Conservation (phyloP, 208 protist species). For the Cochliopodium minus region DNA sequence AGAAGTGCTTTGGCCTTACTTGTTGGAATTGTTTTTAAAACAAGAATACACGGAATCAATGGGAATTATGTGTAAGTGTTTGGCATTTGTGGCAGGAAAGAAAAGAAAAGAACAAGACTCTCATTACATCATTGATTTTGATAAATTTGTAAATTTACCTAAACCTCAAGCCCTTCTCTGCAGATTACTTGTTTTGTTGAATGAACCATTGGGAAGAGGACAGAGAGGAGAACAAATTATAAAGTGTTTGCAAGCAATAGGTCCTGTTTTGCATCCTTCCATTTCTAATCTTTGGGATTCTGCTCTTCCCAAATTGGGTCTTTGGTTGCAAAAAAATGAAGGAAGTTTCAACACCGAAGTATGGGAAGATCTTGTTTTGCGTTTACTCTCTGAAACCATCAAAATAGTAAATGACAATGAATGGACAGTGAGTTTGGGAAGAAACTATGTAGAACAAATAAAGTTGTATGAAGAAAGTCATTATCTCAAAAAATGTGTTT, state of each 20-base stretch:
- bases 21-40: not conserved
- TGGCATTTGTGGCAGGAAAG: not conserved
- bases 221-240: not conserved
- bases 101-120: slow-evolving; percentile 5
- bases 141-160: not conserved
- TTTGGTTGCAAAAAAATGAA: not conserved
- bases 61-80: not conserved
- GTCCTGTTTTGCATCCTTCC: not conserved
- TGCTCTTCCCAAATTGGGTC: not conserved
- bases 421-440: not conserved
- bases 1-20: not conserved
- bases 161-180: not conserved
- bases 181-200: not conserved
- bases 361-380: slow-evolving; percentile 6
- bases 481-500: not conserved
- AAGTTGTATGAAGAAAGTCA: not conserved
- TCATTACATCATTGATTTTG: slow-evolving; percentile 10
- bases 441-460: not conserved
- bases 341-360: not conserved
- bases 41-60: not conserved
- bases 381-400: not conserved
- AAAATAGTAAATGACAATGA: not conserved
- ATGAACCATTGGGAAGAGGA: not conserved
- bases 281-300: not conserved
- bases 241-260: not conserved